These are phyloP conservation scores for Cornus kousa DNA, from an alignment of 148 eudicot genomes.

Conservation along the genomic window DNA sequence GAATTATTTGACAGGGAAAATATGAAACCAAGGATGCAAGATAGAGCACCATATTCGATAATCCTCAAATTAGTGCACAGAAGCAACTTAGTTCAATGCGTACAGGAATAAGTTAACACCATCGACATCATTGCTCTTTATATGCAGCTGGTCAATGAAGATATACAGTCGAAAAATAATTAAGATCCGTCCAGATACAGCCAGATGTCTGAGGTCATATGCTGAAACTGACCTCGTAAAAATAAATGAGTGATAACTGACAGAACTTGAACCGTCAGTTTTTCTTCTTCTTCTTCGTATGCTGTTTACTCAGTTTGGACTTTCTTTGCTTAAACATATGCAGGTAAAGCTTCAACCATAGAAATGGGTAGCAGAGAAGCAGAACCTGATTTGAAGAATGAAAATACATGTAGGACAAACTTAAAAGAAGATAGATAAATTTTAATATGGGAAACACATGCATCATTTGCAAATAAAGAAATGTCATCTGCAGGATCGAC, in stretches of 20 bases:
- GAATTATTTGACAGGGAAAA: no score
- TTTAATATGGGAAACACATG: background rate
- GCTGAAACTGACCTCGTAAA: background rate
- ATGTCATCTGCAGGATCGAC: background rate
- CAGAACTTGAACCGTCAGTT: conserved; percentile 33
- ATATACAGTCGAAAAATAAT: background rate
- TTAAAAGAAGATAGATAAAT: background rate
- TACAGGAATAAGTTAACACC: no score
- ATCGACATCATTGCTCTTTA: background rate
- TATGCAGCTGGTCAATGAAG: background rate
- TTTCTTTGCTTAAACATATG: conserved; percentile 76
- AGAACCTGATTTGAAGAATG: conserved; percentile 39
- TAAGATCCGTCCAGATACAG: background rate
- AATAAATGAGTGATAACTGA: background rate
- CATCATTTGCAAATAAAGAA: background rate
- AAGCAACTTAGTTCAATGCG: background rate
- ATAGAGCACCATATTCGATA: no score
- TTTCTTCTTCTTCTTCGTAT: conserved; percentile 48
- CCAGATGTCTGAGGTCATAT: background rate
- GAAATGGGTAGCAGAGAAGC: conserved; percentile 70
- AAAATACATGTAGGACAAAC: background rate
- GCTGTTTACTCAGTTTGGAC: conserved; percentile 55
- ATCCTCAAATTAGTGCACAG: no score
- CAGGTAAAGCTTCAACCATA: conserved; percentile 78
- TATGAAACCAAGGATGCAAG: no score